phyloP scores from a whole-genome alignment of 2,329 filamentous ascomycete species.

The Fusarium fracticaudum region DNA sequence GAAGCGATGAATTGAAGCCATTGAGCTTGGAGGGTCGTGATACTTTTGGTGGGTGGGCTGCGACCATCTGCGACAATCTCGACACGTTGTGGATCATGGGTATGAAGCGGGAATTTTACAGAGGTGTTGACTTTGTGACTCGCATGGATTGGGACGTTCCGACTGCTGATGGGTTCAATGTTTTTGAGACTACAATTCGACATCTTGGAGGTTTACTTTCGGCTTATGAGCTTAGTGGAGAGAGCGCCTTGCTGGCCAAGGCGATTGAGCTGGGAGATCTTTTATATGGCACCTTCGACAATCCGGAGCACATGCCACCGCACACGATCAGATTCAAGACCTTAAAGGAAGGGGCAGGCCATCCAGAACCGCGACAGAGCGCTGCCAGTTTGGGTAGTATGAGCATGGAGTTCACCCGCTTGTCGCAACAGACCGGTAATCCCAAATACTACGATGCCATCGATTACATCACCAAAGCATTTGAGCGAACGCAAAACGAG shows the following conservation, averaged over 20 bases:
- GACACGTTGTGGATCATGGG: constrained; percentile 76
- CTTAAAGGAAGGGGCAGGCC: constrained; percentile 49
- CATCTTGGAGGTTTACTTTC: constrained; percentile 73
- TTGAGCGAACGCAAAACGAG: constrained; percentile 61
- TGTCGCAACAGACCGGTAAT: constrained; percentile 69
- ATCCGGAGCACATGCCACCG: constrained; percentile 69
- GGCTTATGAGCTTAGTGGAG: constrained; percentile 72
- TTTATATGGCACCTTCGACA: constrained; percentile 72
- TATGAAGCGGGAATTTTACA: constrained; percentile 68
- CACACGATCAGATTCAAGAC: constrained; percentile 55
- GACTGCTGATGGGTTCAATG: constrained; percentile 57
- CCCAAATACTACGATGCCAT: constrained; percentile 69
- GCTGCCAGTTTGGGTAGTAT: constrained; percentile 61
- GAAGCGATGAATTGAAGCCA: constrained; percentile 67
- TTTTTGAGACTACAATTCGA: constrained; percentile 75
- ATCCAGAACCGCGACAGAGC: constrained; percentile 45
- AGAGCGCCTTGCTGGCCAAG: constrained; percentile 64
- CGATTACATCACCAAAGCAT: constrained; percentile 63
- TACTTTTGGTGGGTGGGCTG: constrained; percentile 70
- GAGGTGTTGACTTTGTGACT: constrained; percentile 64
- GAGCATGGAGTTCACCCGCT: constrained; percentile 68
- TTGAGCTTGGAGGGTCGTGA: constrained; percentile 59
- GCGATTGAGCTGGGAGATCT: constrained; percentile 69
- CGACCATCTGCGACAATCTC: constrained; percentile 69
- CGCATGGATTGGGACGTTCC: constrained; percentile 59